These are phyloP conservation scores for Zelopaecilomyces penicillatus DNA, from an alignment of 2,329 filamentous ascomycete species.

Conservation along the genomic window DNA sequence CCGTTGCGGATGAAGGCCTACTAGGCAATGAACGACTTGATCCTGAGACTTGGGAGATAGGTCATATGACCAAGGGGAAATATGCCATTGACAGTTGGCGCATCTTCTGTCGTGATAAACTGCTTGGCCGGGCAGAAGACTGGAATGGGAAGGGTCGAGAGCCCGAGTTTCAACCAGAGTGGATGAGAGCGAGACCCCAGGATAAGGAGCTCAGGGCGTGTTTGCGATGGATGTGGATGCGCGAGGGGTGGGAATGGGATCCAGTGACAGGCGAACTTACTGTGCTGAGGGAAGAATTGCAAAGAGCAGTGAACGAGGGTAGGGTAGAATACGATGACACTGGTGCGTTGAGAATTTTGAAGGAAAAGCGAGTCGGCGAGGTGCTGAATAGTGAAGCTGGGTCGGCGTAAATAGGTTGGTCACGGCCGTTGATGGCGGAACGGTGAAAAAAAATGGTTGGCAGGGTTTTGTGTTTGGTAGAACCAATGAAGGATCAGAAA, in stretches of 20 bases:
- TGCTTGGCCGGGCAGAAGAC: constrained; percentile 57
- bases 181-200: constrained; percentile 73
- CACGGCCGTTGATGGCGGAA: too few relatives aligned
- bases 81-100: constrained; percentile 89
- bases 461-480: too few relatives aligned
- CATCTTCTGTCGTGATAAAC: constrained; percentile 78
- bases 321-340: constrained; percentile 47
- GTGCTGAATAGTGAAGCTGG: too few relatives aligned
- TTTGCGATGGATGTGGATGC: constrained; percentile 85
- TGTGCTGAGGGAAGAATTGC: constrained; percentile 43
- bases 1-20: constrained; percentile 3
- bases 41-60: constrained; percentile 66
- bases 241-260: constrained; percentile 78
- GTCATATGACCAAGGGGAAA: constrained; percentile 70
- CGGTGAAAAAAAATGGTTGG: too few relatives aligned
- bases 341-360: constrained; percentile 38
- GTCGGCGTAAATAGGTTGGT: too few relatives aligned
- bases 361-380: constrained; percentile 4
- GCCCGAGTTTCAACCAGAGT: constrained; percentile 68
- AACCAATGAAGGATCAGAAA: too few relatives aligned
- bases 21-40: constrained; percentile 5
- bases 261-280: constrained; percentile 56
- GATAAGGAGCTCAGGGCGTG: constrained; percentile 89
- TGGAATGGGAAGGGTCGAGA: constrained; percentile 53
- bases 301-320: constrained; percentile 47